phyloP scores from a whole-genome alignment of 306 rosid genomes.

The Prunus mume region DNA sequence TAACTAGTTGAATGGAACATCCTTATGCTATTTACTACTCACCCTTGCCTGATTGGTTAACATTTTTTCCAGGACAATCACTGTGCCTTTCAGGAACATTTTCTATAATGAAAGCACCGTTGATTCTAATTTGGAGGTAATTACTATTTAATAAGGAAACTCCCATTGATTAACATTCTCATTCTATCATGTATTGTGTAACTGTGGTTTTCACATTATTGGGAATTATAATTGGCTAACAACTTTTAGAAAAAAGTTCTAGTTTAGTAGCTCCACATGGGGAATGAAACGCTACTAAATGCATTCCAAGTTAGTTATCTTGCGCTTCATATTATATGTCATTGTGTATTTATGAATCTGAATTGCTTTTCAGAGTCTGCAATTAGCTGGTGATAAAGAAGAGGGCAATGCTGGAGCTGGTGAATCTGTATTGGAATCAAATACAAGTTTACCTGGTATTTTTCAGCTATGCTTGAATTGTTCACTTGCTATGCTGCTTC shows the following conservation, averaged over 20 bases:
- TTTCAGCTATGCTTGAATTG: neutral
- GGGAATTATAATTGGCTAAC: neutral
- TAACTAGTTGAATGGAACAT: neutral
- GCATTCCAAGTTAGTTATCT: neutral
- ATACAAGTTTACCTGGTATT: conserved; percentile 36
- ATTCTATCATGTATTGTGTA: neutral
- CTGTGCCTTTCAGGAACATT: conserved; percentile 49
- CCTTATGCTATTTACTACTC: neutral
- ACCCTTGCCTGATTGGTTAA: conserved; percentile 13
- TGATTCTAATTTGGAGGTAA: conserved; percentile 55
- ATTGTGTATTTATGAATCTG: neutral
- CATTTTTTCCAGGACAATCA: conserved; percentile 41
- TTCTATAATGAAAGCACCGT: conserved; percentile 39
- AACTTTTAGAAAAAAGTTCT: conserved; percentile 8
- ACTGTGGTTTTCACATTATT: neutral
- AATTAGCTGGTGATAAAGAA: conserved; percentile 18
- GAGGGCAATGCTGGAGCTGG: conserved; percentile 25
- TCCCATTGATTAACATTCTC: no score
- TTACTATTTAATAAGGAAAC: neutral
- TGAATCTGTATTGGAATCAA: conserved; percentile 28
- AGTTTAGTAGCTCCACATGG: neutral
- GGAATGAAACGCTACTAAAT: conserved; percentile 6
- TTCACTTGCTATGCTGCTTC: neutral
- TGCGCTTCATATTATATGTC: neutral
- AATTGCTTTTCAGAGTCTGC: conserved; percentile 33